These are phyloP conservation scores for Morella rubra DNA, from an alignment of 306 rosid genomes.

Conservation along the genomic window DNA sequence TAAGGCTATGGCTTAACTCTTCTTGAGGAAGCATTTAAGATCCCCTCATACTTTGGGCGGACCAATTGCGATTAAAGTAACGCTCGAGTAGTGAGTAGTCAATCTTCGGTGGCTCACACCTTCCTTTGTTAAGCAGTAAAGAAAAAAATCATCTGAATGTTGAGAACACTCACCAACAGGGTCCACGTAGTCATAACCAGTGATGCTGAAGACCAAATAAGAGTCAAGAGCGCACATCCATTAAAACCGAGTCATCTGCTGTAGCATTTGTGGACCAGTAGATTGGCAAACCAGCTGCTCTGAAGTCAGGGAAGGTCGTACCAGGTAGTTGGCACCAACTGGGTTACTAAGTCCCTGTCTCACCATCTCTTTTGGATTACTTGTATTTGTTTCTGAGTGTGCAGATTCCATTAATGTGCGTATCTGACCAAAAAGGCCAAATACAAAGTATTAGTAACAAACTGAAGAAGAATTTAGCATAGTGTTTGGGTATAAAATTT, in stretches of 20 bases:
- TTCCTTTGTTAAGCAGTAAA: too few relatives aligned
- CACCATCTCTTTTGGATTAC: conserved; percentile 59
- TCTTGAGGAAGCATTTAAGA: too few relatives aligned
- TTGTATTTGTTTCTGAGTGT: conserved; percentile 45
- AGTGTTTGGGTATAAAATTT: too few relatives aligned
- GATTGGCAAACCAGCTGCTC: conserved; percentile 59
- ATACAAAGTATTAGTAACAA: conserved; percentile 11
- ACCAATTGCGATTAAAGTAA: too few relatives aligned
- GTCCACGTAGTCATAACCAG: conserved; percentile 12
- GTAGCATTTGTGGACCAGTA: conserved; percentile 50
- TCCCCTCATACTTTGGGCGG: too few relatives aligned
- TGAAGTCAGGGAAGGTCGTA: conserved; percentile 36
- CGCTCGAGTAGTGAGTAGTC: too few relatives aligned
- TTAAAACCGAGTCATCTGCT: conserved; percentile 45
- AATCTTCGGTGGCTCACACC: too few relatives aligned
- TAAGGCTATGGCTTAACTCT: too few relatives aligned
- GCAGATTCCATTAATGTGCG: conserved; percentile 71
- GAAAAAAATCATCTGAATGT: background rate
- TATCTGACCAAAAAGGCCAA: conserved; percentile 54
- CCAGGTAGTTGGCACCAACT: conserved; percentile 49
- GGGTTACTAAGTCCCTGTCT: conserved; percentile 70
- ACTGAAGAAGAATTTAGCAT: conserved; percentile 20
- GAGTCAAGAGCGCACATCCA: conserved; percentile 11
- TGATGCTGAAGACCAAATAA: conserved; percentile 20
- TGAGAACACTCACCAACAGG: conserved; percentile 30